These are phyloP conservation scores for Neofusicoccum sp. DNA, from an alignment of 2,329 filamentous ascomycete species.

Conservation along the genomic window DNA sequence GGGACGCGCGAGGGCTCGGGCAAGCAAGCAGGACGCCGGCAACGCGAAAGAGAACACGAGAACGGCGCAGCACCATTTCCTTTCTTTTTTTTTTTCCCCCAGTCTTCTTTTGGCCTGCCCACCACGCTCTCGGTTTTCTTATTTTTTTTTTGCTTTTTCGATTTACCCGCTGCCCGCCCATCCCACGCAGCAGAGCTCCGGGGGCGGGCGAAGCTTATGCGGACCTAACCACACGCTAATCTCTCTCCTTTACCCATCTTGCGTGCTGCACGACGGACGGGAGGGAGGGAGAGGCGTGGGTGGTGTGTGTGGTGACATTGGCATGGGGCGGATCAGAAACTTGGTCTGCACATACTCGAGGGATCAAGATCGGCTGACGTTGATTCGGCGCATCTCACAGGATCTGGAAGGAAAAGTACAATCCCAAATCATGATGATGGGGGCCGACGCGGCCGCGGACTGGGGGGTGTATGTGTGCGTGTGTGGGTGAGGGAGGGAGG, in stretches of 20 bases:
- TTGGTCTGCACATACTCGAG: not conserved
- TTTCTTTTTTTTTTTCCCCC: not conserved
- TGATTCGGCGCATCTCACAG: slow-evolving; percentile 45
- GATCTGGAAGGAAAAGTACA: slow-evolving; percentile 99
- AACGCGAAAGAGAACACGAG: not conserved
- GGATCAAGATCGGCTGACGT: slow-evolving; percentile 1
- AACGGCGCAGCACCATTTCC: not conserved
- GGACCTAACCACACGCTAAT: not conserved
- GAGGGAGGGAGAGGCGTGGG: not conserved
- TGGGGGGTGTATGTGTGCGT: not conserved
- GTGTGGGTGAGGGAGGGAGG: not conserved
- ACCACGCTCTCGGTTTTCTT: not conserved
- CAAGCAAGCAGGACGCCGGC: too few relatives aligned
- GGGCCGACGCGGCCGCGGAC: not conserved
- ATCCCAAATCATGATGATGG: slow-evolving; percentile 43
- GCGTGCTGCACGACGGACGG: not conserved
- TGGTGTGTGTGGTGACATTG: not conserved
- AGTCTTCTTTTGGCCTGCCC: not conserved
- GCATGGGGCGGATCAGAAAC: not conserved
- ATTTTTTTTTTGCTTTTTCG: not conserved
- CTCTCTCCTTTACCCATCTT: not conserved
- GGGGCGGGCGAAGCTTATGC: not conserved
- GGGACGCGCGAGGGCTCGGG: too few relatives aligned
- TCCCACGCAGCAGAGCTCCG: not conserved
- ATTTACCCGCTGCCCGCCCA: not conserved